Conservation (phyloP, 768 basidiomycete genomes). For the Boletus subcaerulescens region DNA sequence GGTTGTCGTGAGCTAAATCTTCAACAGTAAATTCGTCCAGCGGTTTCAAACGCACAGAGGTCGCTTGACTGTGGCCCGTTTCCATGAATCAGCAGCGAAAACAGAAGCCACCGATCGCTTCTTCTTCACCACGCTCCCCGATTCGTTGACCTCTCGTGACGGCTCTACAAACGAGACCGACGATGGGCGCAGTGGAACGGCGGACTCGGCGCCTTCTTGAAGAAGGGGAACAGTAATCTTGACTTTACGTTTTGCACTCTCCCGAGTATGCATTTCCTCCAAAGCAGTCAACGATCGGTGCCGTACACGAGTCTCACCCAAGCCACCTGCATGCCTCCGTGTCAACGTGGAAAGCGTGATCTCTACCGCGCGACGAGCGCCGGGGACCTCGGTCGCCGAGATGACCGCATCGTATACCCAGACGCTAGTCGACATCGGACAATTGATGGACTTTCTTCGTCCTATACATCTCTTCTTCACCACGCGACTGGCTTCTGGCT, state of each 20-base stretch:
- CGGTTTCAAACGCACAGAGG: constrained; percentile 12
- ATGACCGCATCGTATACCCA: constrained; percentile 56
- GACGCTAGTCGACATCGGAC: constrained; percentile 26
- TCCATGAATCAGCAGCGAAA: constrained; percentile 6
- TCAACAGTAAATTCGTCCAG: neutral
- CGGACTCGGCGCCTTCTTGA: neutral
- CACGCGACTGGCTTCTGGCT: constrained; percentile 27
- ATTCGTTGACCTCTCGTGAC: neutral
- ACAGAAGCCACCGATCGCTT: constrained; percentile 4
- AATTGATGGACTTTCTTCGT: constrained; percentile 44
- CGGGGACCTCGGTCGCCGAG: constrained; percentile 39
- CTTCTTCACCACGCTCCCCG: constrained; percentile 1
- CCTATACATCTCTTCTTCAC: constrained; percentile 58
- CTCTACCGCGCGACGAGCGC: constrained; percentile 17
- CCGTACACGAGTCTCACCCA: constrained; percentile 14
- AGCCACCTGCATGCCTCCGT: neutral
- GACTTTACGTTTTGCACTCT: constrained; percentile 9
- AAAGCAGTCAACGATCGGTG: constrained; percentile 24
- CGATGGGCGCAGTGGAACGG: neutral
- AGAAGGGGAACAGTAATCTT: constrained; percentile 20
- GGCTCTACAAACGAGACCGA: neutral
- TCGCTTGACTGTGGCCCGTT: constrained; percentile 15
- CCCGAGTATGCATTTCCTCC: constrained; percentile 13
- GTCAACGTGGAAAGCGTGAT: constrained; percentile 15
- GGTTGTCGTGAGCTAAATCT: neutral